Base-by-base conservation (phyloP, 495 filamentous ascomycete genomes). In the Talaromyces liani region DNA sequence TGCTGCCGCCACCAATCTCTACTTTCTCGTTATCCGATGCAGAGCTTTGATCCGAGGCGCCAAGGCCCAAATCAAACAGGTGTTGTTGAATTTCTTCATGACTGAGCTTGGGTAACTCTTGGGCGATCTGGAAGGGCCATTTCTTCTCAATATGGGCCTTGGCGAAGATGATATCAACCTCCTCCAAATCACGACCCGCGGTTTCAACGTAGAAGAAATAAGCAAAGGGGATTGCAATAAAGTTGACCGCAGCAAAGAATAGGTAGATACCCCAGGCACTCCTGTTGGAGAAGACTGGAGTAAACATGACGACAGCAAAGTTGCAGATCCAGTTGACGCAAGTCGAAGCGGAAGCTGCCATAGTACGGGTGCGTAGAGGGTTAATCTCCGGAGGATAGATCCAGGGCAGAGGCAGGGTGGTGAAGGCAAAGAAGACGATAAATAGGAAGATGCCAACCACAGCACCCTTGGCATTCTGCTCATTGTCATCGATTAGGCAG, bases 391-490 rank as follows among this genome's bases (percentile, higher is more conserved):
- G 74, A 66, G 73, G 79, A 60, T 84, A 84, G 58, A 83, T 77
- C 77, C 82, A 85, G 3, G 80, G 81, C n/a, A 82, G 74, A 1
- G 80, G 82, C 12, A 84, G 70, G 39, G 77, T 72, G 22, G 82
- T 84, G 10, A 36, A 31, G n/a, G 29, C 58, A 60, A 78, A 85
- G 66, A 81, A 87, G 58, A 85, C 70, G 4, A 80, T 80, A 49
- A 84, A 87, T 22, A 85, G 76, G 51, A 84, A 79, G 65, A 84
- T 82, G 71, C 86, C 82, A 64, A 80, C 79, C 25, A 85, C 81
- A 49, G 82, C 84, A 25, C 80, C 75, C 2, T 77, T 79, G 18
- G 82, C 72, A 1, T 65, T 68, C 0, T 76, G 79, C 0, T 82
- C 75, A 14, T 75, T 79, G 7, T 78, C 73, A 56, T 80, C 82